phyloP scores from a whole-genome alignment of 1,284 basidiomycete genomes.

The Boletus smithii region DNA sequence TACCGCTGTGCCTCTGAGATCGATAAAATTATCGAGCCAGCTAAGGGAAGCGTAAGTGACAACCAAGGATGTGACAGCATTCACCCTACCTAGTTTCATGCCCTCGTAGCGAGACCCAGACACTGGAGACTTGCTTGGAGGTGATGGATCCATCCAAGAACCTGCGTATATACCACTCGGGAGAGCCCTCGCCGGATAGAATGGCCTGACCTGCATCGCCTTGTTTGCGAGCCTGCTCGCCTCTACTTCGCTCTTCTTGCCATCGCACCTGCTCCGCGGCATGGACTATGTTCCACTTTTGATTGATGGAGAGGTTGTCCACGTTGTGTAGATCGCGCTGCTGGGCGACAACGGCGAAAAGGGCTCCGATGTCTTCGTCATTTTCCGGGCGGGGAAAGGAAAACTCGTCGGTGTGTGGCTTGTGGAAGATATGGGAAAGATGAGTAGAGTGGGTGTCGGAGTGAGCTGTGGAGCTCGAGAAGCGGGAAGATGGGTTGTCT shows the following conservation, averaged over 20 bases:
- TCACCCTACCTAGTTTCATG: constrained; percentile 69
- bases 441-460: constrained; percentile 52
- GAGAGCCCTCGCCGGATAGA: constrained; percentile 59
- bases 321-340: constrained; percentile 64
- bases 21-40: constrained; percentile 81
- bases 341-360: constrained; percentile 75
- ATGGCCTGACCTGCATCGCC: constrained; percentile 51
- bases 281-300: constrained; percentile 92
- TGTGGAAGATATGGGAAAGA: constrained; percentile 55
- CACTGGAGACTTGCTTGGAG: constrained; percentile 71
- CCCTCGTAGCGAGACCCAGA: constrained; percentile 81
- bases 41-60: constrained; percentile 39
- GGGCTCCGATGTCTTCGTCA: constrained; percentile 69
- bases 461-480: constrained; percentile 52
- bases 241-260: constrained; percentile 63
- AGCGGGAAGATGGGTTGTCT: constrained; percentile 58
- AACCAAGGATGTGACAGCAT: not conserved
- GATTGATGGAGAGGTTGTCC: constrained; percentile 66
- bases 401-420: constrained; percentile 59
- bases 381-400: constrained; percentile 68
- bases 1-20: constrained; percentile 80
- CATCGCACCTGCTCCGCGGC: constrained; percentile 81
- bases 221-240: constrained; percentile 59
- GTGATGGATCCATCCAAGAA: constrained; percentile 87
- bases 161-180: constrained; percentile 87